Conservation (phyloP, 2,329 filamentous ascomycete genomes). For the Leptodontidium sp. region DNA sequence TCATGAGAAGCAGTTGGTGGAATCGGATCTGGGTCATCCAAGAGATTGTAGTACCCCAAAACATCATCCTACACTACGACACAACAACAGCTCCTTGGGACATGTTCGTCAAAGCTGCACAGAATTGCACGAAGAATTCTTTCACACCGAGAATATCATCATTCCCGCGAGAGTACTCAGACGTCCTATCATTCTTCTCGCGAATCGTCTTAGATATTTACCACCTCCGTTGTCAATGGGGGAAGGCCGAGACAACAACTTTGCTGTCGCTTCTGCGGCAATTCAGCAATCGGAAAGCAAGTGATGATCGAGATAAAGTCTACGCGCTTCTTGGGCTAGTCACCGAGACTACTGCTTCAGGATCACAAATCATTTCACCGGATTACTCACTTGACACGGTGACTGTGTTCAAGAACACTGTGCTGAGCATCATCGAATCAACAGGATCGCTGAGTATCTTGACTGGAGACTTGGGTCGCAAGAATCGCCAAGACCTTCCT, state of each 20-base stretch:
- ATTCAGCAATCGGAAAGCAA: slow-evolving; percentile 27
- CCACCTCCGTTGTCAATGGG: slow-evolving; percentile 17
- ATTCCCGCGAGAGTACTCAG: slow-evolving; percentile 19
- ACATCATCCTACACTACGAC: slow-evolving; percentile 26
- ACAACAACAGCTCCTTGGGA: slow-evolving; percentile 24
- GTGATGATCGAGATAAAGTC: slow-evolving; percentile 34
- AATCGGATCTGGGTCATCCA: slow-evolving; percentile 32
- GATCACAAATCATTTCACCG: slow-evolving; percentile 2
- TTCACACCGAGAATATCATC: neutral
- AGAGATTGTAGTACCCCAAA: slow-evolving; percentile 29
- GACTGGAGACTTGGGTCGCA: slow-evolving; percentile 20
- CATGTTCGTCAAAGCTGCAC: slow-evolving; percentile 41
- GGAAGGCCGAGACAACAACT: neutral
- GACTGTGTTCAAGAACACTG: slow-evolving; percentile 18
- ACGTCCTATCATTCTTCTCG: slow-evolving; percentile 20
- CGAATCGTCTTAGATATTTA: slow-evolving; percentile 29
- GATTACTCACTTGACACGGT: slow-evolving; percentile 19
- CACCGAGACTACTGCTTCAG: neutral
- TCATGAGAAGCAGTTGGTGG: slow-evolving; percentile 28
- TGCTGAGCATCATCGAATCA: slow-evolving; percentile 8
- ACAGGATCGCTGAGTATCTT: slow-evolving; percentile 24
- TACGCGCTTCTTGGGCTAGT: slow-evolving; percentile 28
- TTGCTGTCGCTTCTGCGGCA: slow-evolving; percentile 25
- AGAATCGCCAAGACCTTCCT: slow-evolving; percentile 26
- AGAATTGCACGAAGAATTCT: neutral